phyloP scores from a whole-genome alignment of 208 protist genomes.

The Leishmania aethiopica region DNA sequence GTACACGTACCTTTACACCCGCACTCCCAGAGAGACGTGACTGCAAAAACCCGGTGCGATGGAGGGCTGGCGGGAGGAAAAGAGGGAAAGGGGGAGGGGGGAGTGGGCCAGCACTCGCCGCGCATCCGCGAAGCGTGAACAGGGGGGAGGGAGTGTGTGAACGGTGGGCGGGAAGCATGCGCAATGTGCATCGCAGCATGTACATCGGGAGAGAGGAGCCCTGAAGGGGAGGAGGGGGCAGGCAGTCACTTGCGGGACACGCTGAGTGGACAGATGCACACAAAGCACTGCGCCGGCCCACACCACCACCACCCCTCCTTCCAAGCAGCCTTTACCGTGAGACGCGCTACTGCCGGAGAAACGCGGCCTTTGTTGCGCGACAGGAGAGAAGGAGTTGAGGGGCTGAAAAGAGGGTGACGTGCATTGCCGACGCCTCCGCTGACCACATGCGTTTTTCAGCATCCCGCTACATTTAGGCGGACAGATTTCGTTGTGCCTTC shows the following conservation, averaged over 20 bases:
- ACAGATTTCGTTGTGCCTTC: not conserved
- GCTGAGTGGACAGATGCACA: not conserved
- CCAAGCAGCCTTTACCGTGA: not conserved
- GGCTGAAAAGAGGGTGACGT: not conserved
- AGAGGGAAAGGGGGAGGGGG: not conserved
- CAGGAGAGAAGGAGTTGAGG: not conserved
- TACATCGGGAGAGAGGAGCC: not conserved
- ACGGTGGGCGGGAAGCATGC: not conserved
- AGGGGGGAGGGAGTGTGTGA: not conserved
- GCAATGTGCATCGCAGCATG: not conserved
- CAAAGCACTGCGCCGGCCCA: not conserved
- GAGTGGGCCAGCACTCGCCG: not conserved
- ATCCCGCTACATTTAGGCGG: not conserved
- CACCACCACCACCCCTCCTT: not conserved
- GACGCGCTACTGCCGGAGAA: not conserved
- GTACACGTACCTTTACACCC: not conserved
- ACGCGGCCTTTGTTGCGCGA: not conserved
- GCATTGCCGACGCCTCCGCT: not conserved
- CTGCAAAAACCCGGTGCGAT: not conserved
- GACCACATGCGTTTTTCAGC: not conserved
- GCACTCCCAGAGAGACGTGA: not conserved
- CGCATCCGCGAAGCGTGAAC: slow-evolving; percentile 2
- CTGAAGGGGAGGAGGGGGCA: not conserved
- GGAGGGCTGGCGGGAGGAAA: not conserved
- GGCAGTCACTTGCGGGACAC: not conserved